phyloP scores from a whole-genome alignment of 495 filamentous ascomycete species.

The Talaromyces thailandensis region DNA sequence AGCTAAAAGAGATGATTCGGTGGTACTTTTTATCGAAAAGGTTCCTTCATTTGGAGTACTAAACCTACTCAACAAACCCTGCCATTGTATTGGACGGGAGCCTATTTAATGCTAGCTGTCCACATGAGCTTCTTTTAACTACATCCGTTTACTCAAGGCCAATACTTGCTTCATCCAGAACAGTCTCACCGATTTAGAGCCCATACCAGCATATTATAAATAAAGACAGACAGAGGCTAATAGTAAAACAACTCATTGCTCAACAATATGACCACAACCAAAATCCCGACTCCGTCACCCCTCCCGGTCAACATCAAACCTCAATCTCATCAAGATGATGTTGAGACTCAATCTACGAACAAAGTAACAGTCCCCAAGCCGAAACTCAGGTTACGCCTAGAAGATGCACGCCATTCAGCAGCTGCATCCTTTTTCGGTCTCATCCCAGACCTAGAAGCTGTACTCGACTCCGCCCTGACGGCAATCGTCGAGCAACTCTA shows the following conservation, averaged over 20 bases:
- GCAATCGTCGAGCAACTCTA: conserved; percentile 61
- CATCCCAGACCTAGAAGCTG: conserved; percentile 44
- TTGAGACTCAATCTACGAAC: background rate
- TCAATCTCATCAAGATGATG: background rate
- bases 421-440: conserved; percentile 51
- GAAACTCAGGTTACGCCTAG: conserved; percentile 60
- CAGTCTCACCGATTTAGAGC: background rate
- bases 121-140: background rate
- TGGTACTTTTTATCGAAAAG: no score
- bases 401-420: conserved; percentile 60
- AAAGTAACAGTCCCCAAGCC: conserved; percentile 34
- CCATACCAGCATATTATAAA: background rate
- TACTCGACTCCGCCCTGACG: conserved; percentile 51
- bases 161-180: background rate
- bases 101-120: background rate
- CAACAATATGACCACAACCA: conserved; percentile 1
- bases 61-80: background rate
- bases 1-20: no score
- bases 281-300: background rate
- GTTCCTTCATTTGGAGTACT: background rate
- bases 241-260: background rate
- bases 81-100: background rate
- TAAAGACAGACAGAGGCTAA: background rate
- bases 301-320: conserved; percentile 1
- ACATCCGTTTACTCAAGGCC: background rate